Percentiles rank a stretch among this genome's conserved stretches.
phyloP scores from a whole-genome alignment of 495 filamentous ascomycete species.

The Evansstolkia leycettana region DNA sequence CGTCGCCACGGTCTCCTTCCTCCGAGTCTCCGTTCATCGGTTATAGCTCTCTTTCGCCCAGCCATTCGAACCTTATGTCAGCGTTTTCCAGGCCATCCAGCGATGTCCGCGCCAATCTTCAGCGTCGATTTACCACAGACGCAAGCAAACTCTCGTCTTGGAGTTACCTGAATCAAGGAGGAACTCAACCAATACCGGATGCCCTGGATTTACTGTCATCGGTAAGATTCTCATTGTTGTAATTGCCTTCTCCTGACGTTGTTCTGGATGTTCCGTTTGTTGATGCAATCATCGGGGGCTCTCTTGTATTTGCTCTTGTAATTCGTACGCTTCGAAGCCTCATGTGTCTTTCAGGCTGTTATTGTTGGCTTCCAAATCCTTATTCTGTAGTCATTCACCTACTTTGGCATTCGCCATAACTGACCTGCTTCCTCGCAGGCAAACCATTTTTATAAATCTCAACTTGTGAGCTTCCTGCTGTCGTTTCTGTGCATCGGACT shows the following conservation, averaged over 20 bases:
- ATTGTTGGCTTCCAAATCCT: slow-evolving; percentile 3
- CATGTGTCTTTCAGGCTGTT: neutral
- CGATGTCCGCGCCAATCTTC: slow-evolving; percentile 60
- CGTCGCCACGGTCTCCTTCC: slow-evolving; percentile 57
- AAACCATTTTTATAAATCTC: slow-evolving; percentile 24
- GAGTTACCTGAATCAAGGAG: slow-evolving; percentile 55
- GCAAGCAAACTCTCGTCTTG: slow-evolving; percentile 75
- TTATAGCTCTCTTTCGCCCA: slow-evolving; percentile 57
- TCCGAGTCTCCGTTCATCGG: slow-evolving; percentile 58
- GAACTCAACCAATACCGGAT: slow-evolving; percentile 36
- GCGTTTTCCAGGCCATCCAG: slow-evolving; percentile 40
- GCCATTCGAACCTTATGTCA: slow-evolving; percentile 44
- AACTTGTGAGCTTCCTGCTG: slow-evolving; percentile 24
- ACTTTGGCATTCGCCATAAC: neutral
- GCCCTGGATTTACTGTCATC: slow-evolving; percentile 44
- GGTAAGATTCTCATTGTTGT: slow-evolving; percentile 21
- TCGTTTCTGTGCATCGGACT: slow-evolving; percentile 1
- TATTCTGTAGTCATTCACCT: slow-evolving; percentile 1
- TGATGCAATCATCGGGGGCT: neutral
- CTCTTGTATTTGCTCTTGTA: neutral
- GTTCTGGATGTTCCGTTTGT: neutral
- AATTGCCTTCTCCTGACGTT: slow-evolving; percentile 3
- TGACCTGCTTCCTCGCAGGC: slow-evolving; percentile 14
- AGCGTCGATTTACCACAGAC: slow-evolving; percentile 90
- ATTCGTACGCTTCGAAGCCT: too few relatives aligned